Conservation (phyloP, 306 rosid species). For the Lithocarpus polystachyus region DNA sequence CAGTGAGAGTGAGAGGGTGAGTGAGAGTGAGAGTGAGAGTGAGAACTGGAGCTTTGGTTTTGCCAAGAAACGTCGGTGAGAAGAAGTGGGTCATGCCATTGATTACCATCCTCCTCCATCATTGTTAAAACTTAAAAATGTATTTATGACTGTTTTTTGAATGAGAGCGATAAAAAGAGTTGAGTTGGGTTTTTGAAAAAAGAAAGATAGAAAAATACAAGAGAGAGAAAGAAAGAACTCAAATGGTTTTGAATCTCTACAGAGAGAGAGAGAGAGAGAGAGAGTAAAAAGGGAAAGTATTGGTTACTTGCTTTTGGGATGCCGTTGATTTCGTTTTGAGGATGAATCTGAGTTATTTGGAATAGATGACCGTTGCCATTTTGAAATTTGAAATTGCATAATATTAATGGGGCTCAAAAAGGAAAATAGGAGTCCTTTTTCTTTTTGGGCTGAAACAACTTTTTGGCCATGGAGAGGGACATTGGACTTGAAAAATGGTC, state of each 20-base stretch:
- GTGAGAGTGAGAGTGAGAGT: too few species aligned
- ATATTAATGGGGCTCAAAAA: too few species aligned
- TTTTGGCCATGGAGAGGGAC: too few species aligned
- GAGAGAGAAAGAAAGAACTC: conserved; percentile 1
- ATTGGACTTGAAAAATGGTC: too few species aligned
- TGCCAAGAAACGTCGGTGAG: conserved; percentile 48
- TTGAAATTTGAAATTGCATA: too few species aligned
- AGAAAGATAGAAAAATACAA: conserved; percentile 19
- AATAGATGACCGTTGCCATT: neutral
- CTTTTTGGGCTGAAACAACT: too few species aligned
- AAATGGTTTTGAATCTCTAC: conserved; percentile 6
- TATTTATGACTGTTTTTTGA: neutral
- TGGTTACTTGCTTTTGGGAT: too few species aligned
- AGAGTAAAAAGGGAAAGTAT: neutral
- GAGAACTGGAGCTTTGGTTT: conserved; percentile 14
- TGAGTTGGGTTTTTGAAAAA: too few species aligned
- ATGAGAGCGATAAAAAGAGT: too few species aligned
- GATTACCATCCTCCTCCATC: conserved; percentile 41
- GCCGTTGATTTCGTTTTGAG: neutral
- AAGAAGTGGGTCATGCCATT: conserved; percentile 61
- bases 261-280: neutral
- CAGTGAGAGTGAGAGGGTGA: too few species aligned
- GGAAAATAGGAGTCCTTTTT: too few species aligned
- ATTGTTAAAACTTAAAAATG: conserved; percentile 10
- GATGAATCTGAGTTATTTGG: conserved; percentile 24